These are phyloP conservation scores for Fragaria nilgerrensis DNA, from an alignment of 306 rosid species.

Conservation along the genomic window DNA sequence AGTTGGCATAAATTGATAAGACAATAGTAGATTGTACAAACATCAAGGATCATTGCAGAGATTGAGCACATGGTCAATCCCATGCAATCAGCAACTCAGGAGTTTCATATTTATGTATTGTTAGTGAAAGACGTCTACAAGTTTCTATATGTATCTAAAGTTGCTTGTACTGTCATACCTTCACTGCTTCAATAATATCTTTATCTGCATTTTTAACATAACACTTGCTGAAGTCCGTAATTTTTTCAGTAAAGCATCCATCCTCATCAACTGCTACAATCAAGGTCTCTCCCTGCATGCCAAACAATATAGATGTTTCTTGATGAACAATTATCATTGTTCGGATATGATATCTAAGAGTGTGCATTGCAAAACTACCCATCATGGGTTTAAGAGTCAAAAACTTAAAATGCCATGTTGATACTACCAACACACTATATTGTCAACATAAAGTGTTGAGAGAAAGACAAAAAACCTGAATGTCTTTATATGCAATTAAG, in stretches of 20 bases:
- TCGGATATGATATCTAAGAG: neutral
- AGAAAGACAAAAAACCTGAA: neutral
- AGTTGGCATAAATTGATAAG: neutral
- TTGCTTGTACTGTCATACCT: conserved; percentile 41
- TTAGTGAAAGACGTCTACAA: neutral
- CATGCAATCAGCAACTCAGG: neutral
- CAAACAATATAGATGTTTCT: neutral
- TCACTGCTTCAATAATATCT: conserved; percentile 76
- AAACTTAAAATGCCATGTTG: neutral
- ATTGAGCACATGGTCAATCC: neutral
- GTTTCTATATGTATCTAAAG: neutral
- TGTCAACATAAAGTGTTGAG: neutral
- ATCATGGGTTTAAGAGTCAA: neutral
- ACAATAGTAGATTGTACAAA: neutral
- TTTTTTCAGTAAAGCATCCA: conserved; percentile 82
- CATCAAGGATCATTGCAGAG: neutral
- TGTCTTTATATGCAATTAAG: neutral
- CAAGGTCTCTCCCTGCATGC: conserved; percentile 68
- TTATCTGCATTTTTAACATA: conserved; percentile 89
- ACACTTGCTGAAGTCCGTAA: conserved; percentile 68
- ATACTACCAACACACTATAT: neutral
- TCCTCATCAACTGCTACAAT: conserved; percentile 95
- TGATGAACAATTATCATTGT: neutral
- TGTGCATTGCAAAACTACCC: neutral
- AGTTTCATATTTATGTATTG: neutral